Evolutionary conservation across 1,284 basidiomycete species (phyloP), one percentile per base, ranked within the genome.

Genomic region (Leccinum angustisporum): DNA sequence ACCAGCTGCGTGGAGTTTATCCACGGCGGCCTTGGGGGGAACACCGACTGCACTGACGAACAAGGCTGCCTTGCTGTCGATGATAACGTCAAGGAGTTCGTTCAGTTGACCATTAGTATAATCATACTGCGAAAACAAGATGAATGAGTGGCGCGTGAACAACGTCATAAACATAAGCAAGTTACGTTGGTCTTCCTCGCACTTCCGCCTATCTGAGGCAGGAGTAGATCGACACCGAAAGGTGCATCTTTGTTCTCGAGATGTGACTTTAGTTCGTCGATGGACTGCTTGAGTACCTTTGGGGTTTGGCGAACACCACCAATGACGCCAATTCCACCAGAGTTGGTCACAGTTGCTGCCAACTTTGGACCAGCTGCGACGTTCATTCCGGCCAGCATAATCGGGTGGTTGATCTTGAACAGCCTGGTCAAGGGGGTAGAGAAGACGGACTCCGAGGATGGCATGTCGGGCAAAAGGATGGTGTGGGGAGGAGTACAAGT

Each of bases 21-120:
- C 90, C 7, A 95, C 91, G 54, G 85, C 89, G 70, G 86, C 84
- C 70, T 86, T 92, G 1, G 93, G 91, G 10, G 94, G 93, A 2
- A 95, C 91, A 59, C 93, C 93, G 27, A 92, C 82, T 7, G 91
- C 93, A 64, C 88, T 92, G 10, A 95, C 92, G 66, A 95, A 95
- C 38, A 95, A 78, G 34, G 87, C 81, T 0, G 88, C 87, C 65
- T 86, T 87, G 72, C 85, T 85, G 67, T 85, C 81, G 70, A 95
- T 91, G 65, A 95, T 90, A 56, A 95, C 86, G 63, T 92, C 86
- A 54, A 91, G 84, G 34, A 95, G 83, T 63, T 89, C 86, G 21
- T 84, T 80, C 1, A 93, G 81, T 66, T 91, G 86, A 4, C 92
- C 92, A 33, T 84, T 82, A 11, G 91, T 91, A 68, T 92, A 92